Conservation (phyloP, 2,329 filamentous ascomycete genomes). For the Cadophora sp. region DNA sequence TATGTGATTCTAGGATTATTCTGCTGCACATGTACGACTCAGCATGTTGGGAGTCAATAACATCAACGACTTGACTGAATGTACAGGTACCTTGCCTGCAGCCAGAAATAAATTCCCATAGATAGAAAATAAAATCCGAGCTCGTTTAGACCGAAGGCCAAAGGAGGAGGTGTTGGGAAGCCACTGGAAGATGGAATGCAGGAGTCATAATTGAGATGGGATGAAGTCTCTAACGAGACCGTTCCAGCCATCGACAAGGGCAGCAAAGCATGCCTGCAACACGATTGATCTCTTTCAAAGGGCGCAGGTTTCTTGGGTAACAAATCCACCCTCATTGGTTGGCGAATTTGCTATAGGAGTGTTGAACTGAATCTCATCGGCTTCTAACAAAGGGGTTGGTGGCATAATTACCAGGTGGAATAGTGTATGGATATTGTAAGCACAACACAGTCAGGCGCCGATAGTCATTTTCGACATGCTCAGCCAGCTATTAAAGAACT, state of each 20-base stretch:
- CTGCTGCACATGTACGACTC: conserved; percentile 52
- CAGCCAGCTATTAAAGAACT: conserved; percentile 29
- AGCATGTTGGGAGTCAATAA: conserved; percentile 53
- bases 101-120: conserved; percentile 2
- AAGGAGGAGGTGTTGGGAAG: not conserved
- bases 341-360: not conserved
- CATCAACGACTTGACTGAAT: conserved; percentile 53
- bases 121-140: not conserved
- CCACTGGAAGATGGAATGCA: not conserved
- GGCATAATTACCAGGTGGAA: conserved; percentile 21
- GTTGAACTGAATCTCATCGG: not conserved
- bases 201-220: not conserved
- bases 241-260: not conserved
- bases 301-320: not conserved
- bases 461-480: conserved; percentile 36
- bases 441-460: conserved; percentile 29
- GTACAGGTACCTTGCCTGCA: conserved; percentile 48
- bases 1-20: conserved; percentile 43
- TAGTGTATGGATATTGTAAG: conserved; percentile 37
- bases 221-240: not conserved
- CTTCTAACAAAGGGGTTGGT: not conserved
- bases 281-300: not conserved
- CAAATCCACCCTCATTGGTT: not conserved
- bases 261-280: not conserved
- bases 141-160: not conserved